Evolutionary conservation across 169 alveolate genomes (phyloP).

Genomic region (Cryptosporidium meleagridis): DNA sequence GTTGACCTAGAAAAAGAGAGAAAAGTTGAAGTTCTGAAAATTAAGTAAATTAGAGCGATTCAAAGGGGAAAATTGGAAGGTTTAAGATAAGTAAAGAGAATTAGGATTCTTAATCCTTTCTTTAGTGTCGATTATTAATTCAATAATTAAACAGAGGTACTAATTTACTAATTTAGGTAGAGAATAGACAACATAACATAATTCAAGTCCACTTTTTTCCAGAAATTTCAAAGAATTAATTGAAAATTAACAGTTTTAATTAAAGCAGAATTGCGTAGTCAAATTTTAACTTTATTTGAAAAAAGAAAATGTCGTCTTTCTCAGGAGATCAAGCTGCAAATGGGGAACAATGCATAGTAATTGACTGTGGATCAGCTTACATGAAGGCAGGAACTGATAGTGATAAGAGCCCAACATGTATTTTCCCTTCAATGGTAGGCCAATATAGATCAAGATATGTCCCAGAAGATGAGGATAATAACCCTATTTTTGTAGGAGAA

Average conservation of each 20-base stretch:
- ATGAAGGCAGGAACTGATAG: conserved; percentile 85
- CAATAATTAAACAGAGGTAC: neutral
- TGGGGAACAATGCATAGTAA: conserved; percentile 51
- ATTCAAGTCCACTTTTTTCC: neutral
- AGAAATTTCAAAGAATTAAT: neutral
- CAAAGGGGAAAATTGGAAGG: neutral
- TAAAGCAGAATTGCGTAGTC: neutral
- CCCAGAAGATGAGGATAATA: conserved; percentile 82
- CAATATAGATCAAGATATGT: conserved; percentile 79
- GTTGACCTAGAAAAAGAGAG: neutral
- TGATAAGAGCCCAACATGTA: conserved; percentile 82
- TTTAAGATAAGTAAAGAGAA: neutral
- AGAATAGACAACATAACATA: neutral
- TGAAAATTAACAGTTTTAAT: neutral
- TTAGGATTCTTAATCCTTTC: neutral
- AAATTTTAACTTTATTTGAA: neutral
- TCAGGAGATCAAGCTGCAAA: conserved; percentile 28
- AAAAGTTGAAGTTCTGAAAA: neutral
- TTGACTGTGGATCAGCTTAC: conserved; percentile 80
- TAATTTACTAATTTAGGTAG: no score
- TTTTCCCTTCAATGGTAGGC: conserved; percentile 82
- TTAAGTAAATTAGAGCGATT: neutral
- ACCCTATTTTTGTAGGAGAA: conserved; percentile 83
- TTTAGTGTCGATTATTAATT: neutral
- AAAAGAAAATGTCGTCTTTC: conserved; percentile 29